Conservation (phyloP, 495 filamentous ascomycete genomes). For the Neurospora sp. region DNA sequence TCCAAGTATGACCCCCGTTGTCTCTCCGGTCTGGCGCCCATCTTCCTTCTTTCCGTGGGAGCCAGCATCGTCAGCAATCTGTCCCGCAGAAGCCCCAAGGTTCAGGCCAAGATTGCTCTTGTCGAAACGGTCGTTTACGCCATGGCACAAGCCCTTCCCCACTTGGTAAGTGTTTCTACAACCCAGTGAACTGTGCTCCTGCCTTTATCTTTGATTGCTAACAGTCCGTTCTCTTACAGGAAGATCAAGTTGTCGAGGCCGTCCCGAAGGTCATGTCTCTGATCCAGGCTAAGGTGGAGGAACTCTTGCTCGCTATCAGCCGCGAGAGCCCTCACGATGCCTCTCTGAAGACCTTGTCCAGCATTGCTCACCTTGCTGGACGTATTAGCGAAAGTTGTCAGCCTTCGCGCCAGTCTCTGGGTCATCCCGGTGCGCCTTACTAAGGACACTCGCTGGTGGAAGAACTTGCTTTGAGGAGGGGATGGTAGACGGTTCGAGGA, state of each 20-base stretch:
- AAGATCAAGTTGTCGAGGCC: constrained; percentile 64
- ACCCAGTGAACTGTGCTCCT: not conserved
- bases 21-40: constrained; percentile 57
- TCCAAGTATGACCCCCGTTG: constrained; percentile 62
- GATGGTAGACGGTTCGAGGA: not conserved
- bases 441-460: not conserved
- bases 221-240: constrained; percentile 35
- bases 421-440: not conserved
- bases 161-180: constrained; percentile 33
- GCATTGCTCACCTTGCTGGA: constrained; percentile 31
- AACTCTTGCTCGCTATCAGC: constrained; percentile 57
- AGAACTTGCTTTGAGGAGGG: not conserved
- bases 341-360: constrained; percentile 51
- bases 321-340: constrained; percentile 51
- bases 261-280: constrained; percentile 63
- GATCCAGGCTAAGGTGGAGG: constrained; percentile 59
- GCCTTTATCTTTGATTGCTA: constrained; percentile 7
- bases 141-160: constrained; percentile 31
- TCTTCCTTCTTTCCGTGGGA: constrained; percentile 74
- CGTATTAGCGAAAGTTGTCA: constrained; percentile 14
- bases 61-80: constrained; percentile 69
- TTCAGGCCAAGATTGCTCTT: constrained; percentile 58
- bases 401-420: not conserved
- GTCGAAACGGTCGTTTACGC: constrained; percentile 58
- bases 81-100: constrained; percentile 38